phyloP scores from a whole-genome alignment of 352 stramenopile genomes.

The Aphanomyces euteiches region DNA sequence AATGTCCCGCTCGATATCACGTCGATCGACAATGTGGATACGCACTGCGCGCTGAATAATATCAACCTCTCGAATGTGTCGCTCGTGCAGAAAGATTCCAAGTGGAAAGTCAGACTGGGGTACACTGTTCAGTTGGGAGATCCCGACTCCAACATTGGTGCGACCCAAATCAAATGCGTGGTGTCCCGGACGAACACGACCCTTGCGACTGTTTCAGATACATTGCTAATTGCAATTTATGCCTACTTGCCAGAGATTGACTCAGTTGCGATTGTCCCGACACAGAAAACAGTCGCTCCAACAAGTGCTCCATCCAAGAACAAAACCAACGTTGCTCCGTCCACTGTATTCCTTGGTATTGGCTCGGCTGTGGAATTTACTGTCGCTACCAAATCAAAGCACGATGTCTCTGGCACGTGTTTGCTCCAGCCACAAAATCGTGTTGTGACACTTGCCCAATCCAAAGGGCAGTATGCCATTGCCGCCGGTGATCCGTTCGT shows the following conservation, averaged over 20 bases:
- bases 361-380: constrained; percentile 8
- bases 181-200: background rate
- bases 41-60: constrained; percentile 14
- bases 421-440: background rate
- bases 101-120: constrained; percentile 21
- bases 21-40: constrained; percentile 24
- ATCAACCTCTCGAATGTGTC: constrained; percentile 26
- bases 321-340: background rate
- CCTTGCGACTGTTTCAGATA: constrained; percentile 10
- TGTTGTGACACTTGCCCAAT: background rate
- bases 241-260: constrained; percentile 27
- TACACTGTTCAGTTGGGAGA: constrained; percentile 29
- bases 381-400: constrained; percentile 20
- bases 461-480: constrained; percentile 14
- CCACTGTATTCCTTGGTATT: constrained; percentile 10
- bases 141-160: constrained; percentile 20
- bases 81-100: constrained; percentile 15
- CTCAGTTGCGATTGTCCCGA: background rate
- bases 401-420: constrained; percentile 20
- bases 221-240: constrained; percentile 28
- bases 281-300: background rate
- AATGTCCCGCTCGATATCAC: constrained; percentile 13
- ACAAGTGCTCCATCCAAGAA: constrained; percentile 1
- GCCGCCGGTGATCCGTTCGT: constrained; percentile 17
- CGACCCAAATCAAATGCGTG: constrained; percentile 17